Evolutionary conservation across 495 filamentous ascomycete genomes (phyloP).

Genomic region (Choiromyces venosus): DNA sequence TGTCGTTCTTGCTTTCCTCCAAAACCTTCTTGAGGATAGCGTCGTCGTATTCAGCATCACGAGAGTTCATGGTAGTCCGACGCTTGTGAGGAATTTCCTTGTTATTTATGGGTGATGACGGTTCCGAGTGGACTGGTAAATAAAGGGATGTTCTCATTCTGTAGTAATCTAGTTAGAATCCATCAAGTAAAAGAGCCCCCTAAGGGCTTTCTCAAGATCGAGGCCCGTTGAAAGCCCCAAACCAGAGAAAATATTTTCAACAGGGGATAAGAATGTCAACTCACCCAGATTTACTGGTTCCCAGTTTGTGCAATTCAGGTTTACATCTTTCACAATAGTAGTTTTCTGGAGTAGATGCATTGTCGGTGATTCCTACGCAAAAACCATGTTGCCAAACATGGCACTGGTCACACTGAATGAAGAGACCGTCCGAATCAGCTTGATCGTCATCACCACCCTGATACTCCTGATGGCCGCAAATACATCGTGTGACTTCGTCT

Average conservation of each 20-base stretch:
- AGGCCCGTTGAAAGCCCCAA: not conserved
- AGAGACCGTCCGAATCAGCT: constrained; percentile 82
- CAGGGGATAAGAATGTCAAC: constrained; percentile 40
- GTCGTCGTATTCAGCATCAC: constrained; percentile 90
- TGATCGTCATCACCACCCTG: constrained; percentile 72
- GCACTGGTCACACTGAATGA: constrained; percentile 95
- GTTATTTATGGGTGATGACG: constrained; percentile 33
- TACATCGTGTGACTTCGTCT: constrained; percentile 88
- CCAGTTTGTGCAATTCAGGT: constrained; percentile 81
- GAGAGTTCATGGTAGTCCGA: constrained; percentile 95
- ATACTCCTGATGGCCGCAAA: constrained; percentile 92
- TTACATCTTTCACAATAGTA: constrained; percentile 97
- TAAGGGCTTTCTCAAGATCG: not conserved
- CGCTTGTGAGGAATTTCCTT: constrained; percentile 54
- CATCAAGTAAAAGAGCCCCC: constrained; percentile 6
- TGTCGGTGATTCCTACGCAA: constrained; percentile 95
- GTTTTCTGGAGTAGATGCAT: constrained; percentile 83
- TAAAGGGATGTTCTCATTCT: constrained; percentile 65
- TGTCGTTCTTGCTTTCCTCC: constrained; percentile 83
- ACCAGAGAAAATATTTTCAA: not conserved
- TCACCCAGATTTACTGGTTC: constrained; percentile 77
- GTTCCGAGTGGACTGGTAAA: constrained; percentile 52
- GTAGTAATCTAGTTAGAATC: constrained; percentile 37
- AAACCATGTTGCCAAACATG: constrained; percentile 99
- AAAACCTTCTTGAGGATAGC: constrained; percentile 83